Conservation (phyloP, 768 basidiomycete species). For the Dioszegia aurantiaca region DNA sequence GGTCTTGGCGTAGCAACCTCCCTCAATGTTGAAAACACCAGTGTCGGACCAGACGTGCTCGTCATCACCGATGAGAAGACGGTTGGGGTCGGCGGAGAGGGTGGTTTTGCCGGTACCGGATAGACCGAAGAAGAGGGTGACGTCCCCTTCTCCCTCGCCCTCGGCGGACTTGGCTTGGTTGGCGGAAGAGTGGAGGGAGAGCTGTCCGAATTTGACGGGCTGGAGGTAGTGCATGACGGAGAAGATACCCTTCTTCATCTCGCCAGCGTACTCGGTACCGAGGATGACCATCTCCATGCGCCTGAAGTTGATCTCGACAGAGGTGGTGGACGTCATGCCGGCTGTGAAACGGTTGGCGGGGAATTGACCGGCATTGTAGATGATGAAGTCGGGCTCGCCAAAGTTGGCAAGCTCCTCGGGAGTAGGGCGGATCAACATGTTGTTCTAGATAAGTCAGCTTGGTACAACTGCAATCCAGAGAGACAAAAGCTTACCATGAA, state of each 20-base stretch:
- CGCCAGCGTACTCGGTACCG: conserved; percentile 91
- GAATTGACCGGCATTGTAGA: conserved; percentile 99
- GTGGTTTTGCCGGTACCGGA: conserved; percentile 99
- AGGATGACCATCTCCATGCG: conserved; percentile 99
- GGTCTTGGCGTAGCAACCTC: conserved; percentile 97
- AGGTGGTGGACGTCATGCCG: conserved; percentile 98
- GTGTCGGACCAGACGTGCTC: conserved; percentile 99
- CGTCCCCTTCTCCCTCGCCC: conserved; percentile 75
- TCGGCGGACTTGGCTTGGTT: conserved; percentile 61
- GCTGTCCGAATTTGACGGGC: conserved; percentile 96
- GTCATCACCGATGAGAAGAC: conserved; percentile 94
- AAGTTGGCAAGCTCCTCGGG: conserved; percentile 88
- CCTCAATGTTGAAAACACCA: conserved; percentile 99
- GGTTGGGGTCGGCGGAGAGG: conserved; percentile 90
- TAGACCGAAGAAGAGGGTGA: conserved; percentile 98
- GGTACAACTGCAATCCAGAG: neutral
- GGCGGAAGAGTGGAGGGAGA: conserved; percentile 95
- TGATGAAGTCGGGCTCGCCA: conserved; percentile 98
- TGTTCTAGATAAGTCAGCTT: conserved; percentile 62
- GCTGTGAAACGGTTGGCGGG: conserved; percentile 99
- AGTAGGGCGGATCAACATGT: conserved; percentile 99
- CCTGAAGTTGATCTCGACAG: conserved; percentile 99
- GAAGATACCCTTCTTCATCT: conserved; percentile 99
- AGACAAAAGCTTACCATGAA: conserved; percentile 76
- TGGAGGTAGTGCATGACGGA: conserved; percentile 99